Conservation (phyloP, 1,284 basidiomycete genomes). For the Cystobasidium pallidum region DNA sequence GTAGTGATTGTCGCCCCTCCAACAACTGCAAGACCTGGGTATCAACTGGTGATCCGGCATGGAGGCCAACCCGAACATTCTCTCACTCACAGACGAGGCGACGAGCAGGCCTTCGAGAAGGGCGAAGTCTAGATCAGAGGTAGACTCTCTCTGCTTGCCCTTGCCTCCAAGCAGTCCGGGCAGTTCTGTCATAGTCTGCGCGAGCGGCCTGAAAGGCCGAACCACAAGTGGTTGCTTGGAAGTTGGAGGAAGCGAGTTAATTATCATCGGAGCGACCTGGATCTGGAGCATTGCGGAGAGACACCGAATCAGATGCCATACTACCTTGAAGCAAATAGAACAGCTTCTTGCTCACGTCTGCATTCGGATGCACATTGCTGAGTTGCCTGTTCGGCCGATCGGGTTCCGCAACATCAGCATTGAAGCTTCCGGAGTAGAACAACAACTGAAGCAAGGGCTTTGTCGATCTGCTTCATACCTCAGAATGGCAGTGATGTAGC, state of each 20-base stretch:
- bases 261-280: slow-evolving; percentile 34
- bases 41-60: not conserved
- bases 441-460: too few relatives aligned
- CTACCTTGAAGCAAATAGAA: too few relatives aligned
- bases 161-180: slow-evolving; percentile 26
- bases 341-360: slow-evolving; percentile 18
- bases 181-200: slow-evolving; percentile 9
- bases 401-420: slow-evolving; percentile 1
- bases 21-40: not conserved
- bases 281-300: slow-evolving; percentile 1
- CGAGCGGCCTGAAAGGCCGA: slow-evolving; percentile 29
- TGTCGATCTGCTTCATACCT: slow-evolving; percentile 20
- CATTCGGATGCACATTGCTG: slow-evolving; percentile 31
- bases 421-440: too few relatives aligned
- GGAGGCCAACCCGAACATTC: not conserved
- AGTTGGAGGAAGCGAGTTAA: slow-evolving; percentile 41
- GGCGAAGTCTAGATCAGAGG: slow-evolving; percentile 36
- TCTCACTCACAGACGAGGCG: slow-evolving; percentile 21
- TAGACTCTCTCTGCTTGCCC: slow-evolving; percentile 41
- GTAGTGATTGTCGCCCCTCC: slow-evolving; percentile 10
- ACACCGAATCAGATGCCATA: too few relatives aligned
- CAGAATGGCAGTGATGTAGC: slow-evolving; percentile 40
- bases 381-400: slow-evolving; percentile 35
- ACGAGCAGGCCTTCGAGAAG: slow-evolving; percentile 41
- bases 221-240: slow-evolving; percentile 35